Conservation (phyloP, 176 grass and related monocot species). For the Phyllostachys edulis region DNA sequence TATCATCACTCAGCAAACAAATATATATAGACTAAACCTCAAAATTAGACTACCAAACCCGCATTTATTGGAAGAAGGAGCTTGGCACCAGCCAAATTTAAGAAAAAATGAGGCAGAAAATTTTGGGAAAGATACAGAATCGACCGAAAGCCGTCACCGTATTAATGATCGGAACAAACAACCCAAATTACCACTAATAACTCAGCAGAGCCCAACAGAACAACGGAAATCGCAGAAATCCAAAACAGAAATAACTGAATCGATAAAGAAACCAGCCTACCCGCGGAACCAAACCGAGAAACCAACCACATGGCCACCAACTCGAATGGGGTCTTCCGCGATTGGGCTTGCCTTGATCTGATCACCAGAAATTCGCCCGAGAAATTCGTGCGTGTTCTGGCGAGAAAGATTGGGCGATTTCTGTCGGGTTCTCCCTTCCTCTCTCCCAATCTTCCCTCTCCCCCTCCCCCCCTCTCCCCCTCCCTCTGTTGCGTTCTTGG, state of each 20-base stretch:
- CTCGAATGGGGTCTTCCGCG: conserved; percentile 7
- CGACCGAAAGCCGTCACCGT: neutral
- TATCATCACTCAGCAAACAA: neutral
- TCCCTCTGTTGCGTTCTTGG: neutral
- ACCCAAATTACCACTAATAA: neutral
- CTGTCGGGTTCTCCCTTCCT: neutral
- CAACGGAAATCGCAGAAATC: conserved; percentile 18
- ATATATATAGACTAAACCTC: neutral
- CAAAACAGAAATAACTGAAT: neutral
- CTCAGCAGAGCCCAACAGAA: neutral
- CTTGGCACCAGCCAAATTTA: neutral
- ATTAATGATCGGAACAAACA: neutral
- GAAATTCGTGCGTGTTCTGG: neutral
- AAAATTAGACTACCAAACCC: neutral
- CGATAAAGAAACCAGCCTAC: neutral
- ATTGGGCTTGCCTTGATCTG: conserved; percentile 15
- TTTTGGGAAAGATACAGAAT: neutral
- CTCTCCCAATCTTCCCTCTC: neutral
- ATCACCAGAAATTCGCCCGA: neutral
- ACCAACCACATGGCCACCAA: conserved; percentile 23
- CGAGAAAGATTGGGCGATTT: neutral
- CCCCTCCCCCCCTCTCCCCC: neutral
- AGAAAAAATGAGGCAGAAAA: neutral
- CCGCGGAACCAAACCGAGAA: conserved; percentile 14
- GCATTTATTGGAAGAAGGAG: neutral